Percentiles rank a stretch among this genome's conserved stretches.
Evolutionary conservation across 2,329 filamentous ascomycete genomes (phyloP).

Genomic region (Leptographium radiaticola): DNA sequence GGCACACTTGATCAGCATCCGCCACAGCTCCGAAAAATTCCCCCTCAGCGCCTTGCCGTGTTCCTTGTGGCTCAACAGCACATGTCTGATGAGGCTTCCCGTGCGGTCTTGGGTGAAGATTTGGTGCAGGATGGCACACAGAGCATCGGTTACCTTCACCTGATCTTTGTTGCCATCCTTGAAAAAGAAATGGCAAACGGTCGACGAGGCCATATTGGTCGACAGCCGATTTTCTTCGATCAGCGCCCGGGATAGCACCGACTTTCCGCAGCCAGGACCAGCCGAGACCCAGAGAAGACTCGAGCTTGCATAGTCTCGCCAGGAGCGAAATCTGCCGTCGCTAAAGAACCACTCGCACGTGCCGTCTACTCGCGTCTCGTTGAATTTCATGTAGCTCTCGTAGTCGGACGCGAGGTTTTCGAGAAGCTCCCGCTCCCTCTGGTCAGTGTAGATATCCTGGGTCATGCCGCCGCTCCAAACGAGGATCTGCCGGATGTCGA

Average conservation of each 20-base stretch:
- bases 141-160: background rate
- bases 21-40: slow-evolving; percentile 11
- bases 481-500: background rate
- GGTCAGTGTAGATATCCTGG: background rate
- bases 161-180: background rate
- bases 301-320: background rate
- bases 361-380: background rate
- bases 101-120: slow-evolving; percentile 1
- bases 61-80: background rate
- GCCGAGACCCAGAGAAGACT: slow-evolving; percentile 20
- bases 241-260: slow-evolving; percentile 16
- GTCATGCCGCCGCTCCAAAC: no score
- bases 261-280: slow-evolving; percentile 22
- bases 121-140: background rate
- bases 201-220: slow-evolving; percentile 11
- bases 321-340: background rate
- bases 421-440: background rate
- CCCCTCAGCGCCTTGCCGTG: slow-evolving; percentile 4
- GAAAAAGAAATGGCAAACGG: slow-evolving; percentile 23
- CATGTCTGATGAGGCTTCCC: slow-evolving; percentile 5
- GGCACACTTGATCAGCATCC: slow-evolving; percentile 8
- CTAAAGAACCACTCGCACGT: background rate
- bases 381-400: background rate
- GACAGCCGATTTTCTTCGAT: slow-evolving; percentile 16
- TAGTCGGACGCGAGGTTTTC: background rate